Conservation (phyloP, 1,284 basidiomycete species). For the Volvariella surrecta region DNA sequence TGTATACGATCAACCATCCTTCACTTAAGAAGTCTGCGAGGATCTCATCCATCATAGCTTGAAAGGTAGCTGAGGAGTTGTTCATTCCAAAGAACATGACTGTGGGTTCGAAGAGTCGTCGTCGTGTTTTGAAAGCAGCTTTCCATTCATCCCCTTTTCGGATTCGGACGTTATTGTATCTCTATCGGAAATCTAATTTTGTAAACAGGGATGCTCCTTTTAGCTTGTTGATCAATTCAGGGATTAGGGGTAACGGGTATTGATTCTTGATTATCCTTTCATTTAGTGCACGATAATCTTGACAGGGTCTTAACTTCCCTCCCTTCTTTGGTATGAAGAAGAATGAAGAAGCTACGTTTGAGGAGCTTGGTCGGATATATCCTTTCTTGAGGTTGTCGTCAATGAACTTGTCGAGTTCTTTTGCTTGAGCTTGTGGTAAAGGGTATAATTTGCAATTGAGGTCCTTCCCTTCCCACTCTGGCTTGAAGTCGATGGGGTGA, state of each 20-base stretch:
- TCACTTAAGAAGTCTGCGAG: background rate
- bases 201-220: conserved; percentile 6
- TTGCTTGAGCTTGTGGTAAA: conserved; percentile 6
- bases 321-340: conserved; percentile 32
- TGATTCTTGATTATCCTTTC: conserved; percentile 24
- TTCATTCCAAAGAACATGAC: conserved; percentile 29
- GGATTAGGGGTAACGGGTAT: conserved; percentile 26
- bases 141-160: conserved; percentile 28
- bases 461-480: conserved; percentile 8
- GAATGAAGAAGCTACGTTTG: conserved; percentile 23
- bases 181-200: conserved; percentile 13
- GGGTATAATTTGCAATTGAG: conserved; percentile 1
- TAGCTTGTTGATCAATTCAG: conserved; percentile 9
- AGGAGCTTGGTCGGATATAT: conserved; percentile 18
- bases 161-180: conserved; percentile 21
- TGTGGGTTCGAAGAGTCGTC: conserved; percentile 24
- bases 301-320: conserved; percentile 21
- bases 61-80: conserved; percentile 16
- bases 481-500: conserved; percentile 17
- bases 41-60: conserved; percentile 11
- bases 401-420: conserved; percentile 18
- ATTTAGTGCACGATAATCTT: conserved; percentile 30
- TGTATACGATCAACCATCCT: conserved; percentile 4
- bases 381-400: conserved; percentile 22
- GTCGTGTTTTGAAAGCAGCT: conserved; percentile 21